Conservation (phyloP, 2,329 filamentous ascomycete genomes). For the Trichoderma sp. region DNA sequence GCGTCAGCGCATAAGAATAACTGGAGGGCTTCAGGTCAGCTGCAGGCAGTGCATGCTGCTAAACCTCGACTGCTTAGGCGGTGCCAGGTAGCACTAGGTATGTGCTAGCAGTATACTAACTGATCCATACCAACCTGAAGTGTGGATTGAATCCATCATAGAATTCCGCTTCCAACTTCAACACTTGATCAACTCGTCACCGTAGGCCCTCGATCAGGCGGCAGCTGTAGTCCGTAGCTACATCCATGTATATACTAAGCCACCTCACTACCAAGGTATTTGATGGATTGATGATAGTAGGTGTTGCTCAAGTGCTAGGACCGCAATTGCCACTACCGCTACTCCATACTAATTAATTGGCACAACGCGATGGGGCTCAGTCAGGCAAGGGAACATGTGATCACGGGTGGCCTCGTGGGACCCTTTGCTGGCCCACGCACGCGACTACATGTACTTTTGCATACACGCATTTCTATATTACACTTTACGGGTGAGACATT, state of each 20-base stretch:
- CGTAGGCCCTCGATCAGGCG: not conserved
- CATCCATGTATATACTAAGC: no score
- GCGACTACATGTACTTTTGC: not conserved
- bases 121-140: not conserved
- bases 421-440: conserved; percentile 4
- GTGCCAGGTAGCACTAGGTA: not conserved
- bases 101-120: not conserved
- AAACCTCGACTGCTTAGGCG: not conserved
- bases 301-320: not conserved
- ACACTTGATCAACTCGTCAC: not conserved
- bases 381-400: conserved; percentile 14
- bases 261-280: no score
- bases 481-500: not conserved
- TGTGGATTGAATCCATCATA: not conserved
- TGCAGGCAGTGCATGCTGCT: conserved; percentile 13
- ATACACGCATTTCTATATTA: not conserved
- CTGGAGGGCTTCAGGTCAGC: conserved; percentile 2
- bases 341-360: not conserved
- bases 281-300: no score
- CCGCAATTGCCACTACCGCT: not conserved
- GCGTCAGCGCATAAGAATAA: not conserved
- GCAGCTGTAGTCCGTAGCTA: not conserved
- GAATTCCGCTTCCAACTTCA: not conserved
- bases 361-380: conserved; percentile 3
- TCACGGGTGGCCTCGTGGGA: conserved; percentile 8